Conservation (phyloP, 2,329 filamentous ascomycete genomes). For the Ophiosphaerella herpotricha region DNA sequence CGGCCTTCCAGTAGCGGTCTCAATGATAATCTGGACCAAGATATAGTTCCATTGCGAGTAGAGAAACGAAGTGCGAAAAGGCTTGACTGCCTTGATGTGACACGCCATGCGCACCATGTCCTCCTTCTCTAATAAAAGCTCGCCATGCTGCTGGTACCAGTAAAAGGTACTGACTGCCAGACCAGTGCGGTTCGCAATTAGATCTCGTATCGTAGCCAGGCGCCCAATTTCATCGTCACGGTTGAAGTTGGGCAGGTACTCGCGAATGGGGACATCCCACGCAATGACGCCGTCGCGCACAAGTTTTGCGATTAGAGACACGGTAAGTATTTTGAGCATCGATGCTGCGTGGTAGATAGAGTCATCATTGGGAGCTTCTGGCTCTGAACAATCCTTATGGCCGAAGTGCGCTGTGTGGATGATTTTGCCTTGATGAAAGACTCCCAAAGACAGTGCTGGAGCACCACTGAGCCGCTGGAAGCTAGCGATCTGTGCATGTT, state of each 20-base stretch:
- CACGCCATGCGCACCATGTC: slow-evolving; percentile 1
- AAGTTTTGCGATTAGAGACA: slow-evolving; percentile 10
- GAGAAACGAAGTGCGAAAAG: slow-evolving; percentile 8
- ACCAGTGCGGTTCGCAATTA: slow-evolving; percentile 12
- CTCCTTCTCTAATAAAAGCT: slow-evolving; percentile 4
- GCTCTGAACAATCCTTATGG: neutral
- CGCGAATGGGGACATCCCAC: slow-evolving; percentile 17
- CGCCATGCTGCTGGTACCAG: slow-evolving; percentile 10
- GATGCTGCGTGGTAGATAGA: neutral
- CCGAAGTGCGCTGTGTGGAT: slow-evolving; percentile 15
- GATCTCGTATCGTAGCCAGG: slow-evolving; percentile 12
- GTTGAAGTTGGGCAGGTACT: slow-evolving; percentile 17
- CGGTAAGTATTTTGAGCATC: neutral
- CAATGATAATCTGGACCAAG: slow-evolving; percentile 4
- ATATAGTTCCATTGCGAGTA: slow-evolving; percentile 22
- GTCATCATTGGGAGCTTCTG: neutral
- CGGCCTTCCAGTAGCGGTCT: slow-evolving; percentile 3
- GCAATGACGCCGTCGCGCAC: slow-evolving; percentile 12
- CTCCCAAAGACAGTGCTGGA: slow-evolving; percentile 16
- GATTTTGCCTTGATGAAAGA: slow-evolving; percentile 13
- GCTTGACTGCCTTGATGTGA: neutral
- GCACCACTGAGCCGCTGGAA: slow-evolving; percentile 3
- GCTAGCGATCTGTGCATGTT: neutral
- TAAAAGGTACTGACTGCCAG: slow-evolving; percentile 4
- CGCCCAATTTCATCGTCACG: slow-evolving; percentile 9